Evolutionary conservation across 805 yeast species (phyloP).

Genomic region (Candida berthetii): DNA sequence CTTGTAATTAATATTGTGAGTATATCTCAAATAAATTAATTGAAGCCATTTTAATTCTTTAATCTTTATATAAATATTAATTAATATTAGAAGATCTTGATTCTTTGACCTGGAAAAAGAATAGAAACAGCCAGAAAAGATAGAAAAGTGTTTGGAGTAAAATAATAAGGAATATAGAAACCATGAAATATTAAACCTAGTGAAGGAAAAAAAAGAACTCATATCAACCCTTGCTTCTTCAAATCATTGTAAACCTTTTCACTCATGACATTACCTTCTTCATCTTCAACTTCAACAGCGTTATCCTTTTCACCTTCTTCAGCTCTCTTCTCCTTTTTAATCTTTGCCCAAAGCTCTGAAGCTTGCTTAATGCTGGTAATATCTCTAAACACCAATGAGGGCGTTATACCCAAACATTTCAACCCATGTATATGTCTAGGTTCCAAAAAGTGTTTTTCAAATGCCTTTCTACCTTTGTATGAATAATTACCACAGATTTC

Average conservation of each 20-base stretch:
- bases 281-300: constrained; percentile 82
- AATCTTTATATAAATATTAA: no score
- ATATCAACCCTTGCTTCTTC: constrained; percentile 83
- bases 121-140: no score
- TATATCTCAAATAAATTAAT: no score
- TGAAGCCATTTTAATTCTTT: no score
- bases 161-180: no score
- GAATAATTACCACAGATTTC: constrained; percentile 78
- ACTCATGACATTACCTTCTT: constrained; percentile 88
- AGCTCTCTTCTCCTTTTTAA: constrained; percentile 21
- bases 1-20: no score
- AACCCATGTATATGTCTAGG: constrained; percentile 69
- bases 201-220: no score
- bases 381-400: constrained; percentile 52
- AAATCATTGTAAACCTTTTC: constrained; percentile 77
- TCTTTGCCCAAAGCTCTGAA: constrained; percentile 41
- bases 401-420: constrained; percentile 62
- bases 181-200: no score
- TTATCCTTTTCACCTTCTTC: constrained; percentile 34
- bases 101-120: no score
- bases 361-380: constrained; percentile 70
- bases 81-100: no score
- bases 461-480: constrained; percentile 70
- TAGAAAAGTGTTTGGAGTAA: no score
- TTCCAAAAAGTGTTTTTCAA: constrained; percentile 70